A percentile compares a stretch with the other conserved stretches of the same genome.
These are phyloP conservation scores for Naganishia friedmannii DNA, from an alignment of 768 basidiomycete genomes.

Conservation along the genomic window DNA sequence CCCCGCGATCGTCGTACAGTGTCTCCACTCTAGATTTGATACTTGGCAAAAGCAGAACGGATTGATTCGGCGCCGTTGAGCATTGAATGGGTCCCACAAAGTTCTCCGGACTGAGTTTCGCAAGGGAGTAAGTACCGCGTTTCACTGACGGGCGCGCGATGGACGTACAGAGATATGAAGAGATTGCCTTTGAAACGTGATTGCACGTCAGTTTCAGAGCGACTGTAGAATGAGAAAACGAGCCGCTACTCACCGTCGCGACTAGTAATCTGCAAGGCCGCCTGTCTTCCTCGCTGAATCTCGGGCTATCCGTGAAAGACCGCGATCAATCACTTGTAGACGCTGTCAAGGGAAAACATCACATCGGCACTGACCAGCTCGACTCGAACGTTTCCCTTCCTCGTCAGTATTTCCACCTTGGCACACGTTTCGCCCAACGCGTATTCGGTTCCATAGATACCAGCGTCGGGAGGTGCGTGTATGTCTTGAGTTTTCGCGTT, in stretches of 20 bases:
- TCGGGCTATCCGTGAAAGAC: constrained; percentile 6
- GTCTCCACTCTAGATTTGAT: constrained; percentile 19
- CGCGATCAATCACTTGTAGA: not conserved
- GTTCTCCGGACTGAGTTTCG: constrained; percentile 5
- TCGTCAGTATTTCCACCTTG: constrained; percentile 20
- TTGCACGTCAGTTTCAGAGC: not conserved
- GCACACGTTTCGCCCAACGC: not conserved
- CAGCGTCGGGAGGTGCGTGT: not conserved
- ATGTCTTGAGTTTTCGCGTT: not conserved
- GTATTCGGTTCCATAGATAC: not conserved
- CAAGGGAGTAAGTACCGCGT: not conserved
- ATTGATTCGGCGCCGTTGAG: constrained; percentile 25
- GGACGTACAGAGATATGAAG: constrained; percentile 23
- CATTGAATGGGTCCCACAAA: constrained; percentile 31
- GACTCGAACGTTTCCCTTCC: constrained; percentile 25
- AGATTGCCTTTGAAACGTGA: constrained; percentile 16
- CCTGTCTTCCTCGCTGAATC: constrained; percentile 14
- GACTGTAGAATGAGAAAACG: not conserved
- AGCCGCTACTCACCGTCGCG: constrained; percentile 20
- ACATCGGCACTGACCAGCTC: constrained; percentile 19
- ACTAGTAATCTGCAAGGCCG: constrained; percentile 25
- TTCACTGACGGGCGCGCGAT: no score
- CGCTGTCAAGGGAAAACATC: no score
- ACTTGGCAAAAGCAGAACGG: constrained; percentile 23
- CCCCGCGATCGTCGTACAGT: constrained; percentile 23